These are phyloP conservation scores for Ramichloridium luteum DNA, from an alignment of 2,329 filamentous ascomycete species.

Conservation along the genomic window DNA sequence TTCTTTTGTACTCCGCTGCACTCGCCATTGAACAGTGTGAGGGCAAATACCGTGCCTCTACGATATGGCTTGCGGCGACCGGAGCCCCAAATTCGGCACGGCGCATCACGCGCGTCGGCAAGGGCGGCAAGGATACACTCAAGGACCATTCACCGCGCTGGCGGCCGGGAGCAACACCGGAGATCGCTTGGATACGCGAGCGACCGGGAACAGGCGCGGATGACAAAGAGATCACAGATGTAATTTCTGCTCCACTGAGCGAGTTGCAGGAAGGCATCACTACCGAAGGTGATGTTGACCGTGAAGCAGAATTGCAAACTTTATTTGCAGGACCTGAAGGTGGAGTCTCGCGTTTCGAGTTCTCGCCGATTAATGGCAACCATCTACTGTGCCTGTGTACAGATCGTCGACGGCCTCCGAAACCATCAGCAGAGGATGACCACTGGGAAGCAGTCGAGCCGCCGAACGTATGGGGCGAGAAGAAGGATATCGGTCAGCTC, in stretches of 20 bases:
- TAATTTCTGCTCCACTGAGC: constrained; percentile 22
- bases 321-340: too few species aligned
- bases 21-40: constrained; percentile 11
- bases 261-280: constrained; percentile 15
- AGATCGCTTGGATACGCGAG: constrained; percentile 27
- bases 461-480: constrained; percentile 26
- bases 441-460: constrained; percentile 25
- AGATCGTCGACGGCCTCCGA: too few species aligned
- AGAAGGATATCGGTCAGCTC: constrained; percentile 25
- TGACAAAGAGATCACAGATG: constrained; percentile 22
- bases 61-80: constrained; percentile 20
- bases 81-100: constrained; percentile 16
- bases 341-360: constrained; percentile 18
- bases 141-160: constrained; percentile 19
- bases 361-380: constrained; percentile 25
- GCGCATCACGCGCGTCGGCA: constrained; percentile 19
- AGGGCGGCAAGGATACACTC: constrained; percentile 15
- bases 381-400: constrained; percentile 25
- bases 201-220: constrained; percentile 20
- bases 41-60: constrained; percentile 12
- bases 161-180: constrained; percentile 18
- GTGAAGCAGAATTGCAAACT: too few species aligned
- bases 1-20: constrained; percentile 18
- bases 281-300: too few species aligned
- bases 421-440: constrained; percentile 21